Conservation (phyloP, 208 protist genomes). For the Perkinsela sp. region DNA sequence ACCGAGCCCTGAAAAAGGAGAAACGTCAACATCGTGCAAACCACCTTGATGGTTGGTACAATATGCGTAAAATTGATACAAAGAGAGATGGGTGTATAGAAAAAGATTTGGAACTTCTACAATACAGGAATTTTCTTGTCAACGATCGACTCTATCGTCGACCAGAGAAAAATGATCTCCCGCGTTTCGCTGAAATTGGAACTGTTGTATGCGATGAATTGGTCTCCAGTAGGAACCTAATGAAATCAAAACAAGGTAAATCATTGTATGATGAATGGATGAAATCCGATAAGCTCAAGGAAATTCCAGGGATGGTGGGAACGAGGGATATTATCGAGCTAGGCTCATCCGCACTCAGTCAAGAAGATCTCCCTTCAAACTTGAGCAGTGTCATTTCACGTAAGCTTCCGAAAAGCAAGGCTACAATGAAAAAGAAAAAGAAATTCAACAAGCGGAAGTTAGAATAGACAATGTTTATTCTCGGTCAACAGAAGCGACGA, state of each 20-base stretch:
- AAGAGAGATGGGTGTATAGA: not conserved
- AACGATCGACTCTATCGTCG: not conserved
- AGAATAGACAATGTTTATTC: no score
- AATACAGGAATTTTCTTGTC: not conserved
- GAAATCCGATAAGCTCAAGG: not conserved
- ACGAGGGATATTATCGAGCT: not conserved
- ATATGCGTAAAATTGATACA: not conserved
- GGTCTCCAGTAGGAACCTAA: not conserved
- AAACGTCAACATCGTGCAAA: not conserved
- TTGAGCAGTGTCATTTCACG: not conserved
- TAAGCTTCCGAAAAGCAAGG: not conserved
- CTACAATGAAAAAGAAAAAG: not conserved
- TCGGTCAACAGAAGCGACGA: no score
- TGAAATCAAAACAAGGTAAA: not conserved
- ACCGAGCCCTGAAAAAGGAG: not conserved
- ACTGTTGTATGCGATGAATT: not conserved
- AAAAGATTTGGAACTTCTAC: not conserved
- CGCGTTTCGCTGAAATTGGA: not conserved
- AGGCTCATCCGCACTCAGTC: not conserved
- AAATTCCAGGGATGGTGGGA: not conserved
- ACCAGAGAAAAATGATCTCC: not conserved
- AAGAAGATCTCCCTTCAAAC: not conserved
- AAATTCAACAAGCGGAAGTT: not conserved
- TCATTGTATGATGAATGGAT: not conserved
- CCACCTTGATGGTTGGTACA: not conserved